A percentile compares a stretch with the other conserved stretches of the same genome.
Evolutionary conservation across 306 rosid species (phyloP).

Genomic region (Cotoneaster glaucophyllus): DNA sequence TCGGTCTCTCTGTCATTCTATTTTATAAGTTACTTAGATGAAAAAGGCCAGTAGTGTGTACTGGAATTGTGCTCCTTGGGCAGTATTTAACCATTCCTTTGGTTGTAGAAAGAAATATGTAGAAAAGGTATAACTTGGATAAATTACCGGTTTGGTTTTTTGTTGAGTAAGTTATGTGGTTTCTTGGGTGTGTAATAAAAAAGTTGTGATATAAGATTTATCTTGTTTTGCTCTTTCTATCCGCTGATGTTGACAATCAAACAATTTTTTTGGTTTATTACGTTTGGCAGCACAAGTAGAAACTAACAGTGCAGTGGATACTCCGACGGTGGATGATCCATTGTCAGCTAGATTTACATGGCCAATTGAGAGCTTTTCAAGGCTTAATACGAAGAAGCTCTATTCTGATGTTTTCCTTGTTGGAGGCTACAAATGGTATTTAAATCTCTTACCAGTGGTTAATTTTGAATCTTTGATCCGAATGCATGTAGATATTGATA

Average conservation of each 20-base stretch:
- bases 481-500: not conserved
- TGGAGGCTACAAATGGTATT: conserved; percentile 59
- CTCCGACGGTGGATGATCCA: conserved; percentile 53
- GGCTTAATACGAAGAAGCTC: conserved; percentile 45
- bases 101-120: not conserved
- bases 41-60: not conserved
- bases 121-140: not conserved
- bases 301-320: conserved; percentile 35
- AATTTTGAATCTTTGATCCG: not conserved
- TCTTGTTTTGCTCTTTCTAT: not conserved
- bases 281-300: conserved; percentile 34
- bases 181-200: not conserved
- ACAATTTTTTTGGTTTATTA: not conserved
- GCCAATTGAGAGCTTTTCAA: conserved; percentile 56
- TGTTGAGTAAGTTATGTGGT: not conserved
- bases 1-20: not conserved
- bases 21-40: not conserved
- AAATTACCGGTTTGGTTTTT: not conserved
- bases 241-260: not conserved
- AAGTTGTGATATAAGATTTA: not conserved
- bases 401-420: conserved; percentile 54
- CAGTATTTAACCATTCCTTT: not conserved
- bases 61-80: not conserved
- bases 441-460: not conserved
- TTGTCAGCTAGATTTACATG: conserved; percentile 59